Evolutionary conservation across 1,139 yeast genomes (phyloP).

Genomic region (Suhomyces kunorum): DNA sequence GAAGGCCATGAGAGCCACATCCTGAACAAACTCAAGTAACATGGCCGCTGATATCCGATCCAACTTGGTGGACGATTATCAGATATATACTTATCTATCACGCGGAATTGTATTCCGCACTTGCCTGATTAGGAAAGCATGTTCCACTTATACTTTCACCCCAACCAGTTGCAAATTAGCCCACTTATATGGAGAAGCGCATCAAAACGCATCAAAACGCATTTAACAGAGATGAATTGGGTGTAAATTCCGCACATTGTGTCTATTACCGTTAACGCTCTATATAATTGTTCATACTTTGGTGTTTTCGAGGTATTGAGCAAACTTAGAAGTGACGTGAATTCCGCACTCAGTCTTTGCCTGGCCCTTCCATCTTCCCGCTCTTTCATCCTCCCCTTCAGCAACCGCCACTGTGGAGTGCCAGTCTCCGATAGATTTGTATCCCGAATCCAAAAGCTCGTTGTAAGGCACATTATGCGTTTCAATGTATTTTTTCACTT

Average conservation of each 20-base stretch:
- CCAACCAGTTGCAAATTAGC: conserved; percentile 1
- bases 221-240: background rate
- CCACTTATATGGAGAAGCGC: too few species aligned
- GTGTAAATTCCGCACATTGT: background rate
- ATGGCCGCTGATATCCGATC: background rate
- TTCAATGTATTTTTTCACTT: conserved; percentile 71
- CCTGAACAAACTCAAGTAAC: conserved; percentile 5
- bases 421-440: conserved; percentile 92
- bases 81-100: background rate
- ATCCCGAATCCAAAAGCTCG: conserved; percentile 79
- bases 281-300: background rate
- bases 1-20: background rate
- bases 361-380: conserved; percentile 96
- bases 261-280: background rate
- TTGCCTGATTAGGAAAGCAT: conserved; percentile 4
- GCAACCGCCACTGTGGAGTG: conserved; percentile 89
- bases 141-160: background rate
- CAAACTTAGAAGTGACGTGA: conserved; percentile 75
- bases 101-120: conserved; percentile 6
- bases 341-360: conserved; percentile 95
- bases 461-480: conserved; percentile 80
- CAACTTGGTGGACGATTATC: background rate
- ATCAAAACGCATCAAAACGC: too few species aligned
- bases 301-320: conserved; percentile 39
- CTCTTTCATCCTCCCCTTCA: conserved; percentile 92